A percentile compares a stretch with the other conserved stretches of the same genome.
Evolutionary conservation across 2,329 filamentous ascomycete species (phyloP).

Genomic region (Pseudovirgaria hyperparasitica): DNA sequence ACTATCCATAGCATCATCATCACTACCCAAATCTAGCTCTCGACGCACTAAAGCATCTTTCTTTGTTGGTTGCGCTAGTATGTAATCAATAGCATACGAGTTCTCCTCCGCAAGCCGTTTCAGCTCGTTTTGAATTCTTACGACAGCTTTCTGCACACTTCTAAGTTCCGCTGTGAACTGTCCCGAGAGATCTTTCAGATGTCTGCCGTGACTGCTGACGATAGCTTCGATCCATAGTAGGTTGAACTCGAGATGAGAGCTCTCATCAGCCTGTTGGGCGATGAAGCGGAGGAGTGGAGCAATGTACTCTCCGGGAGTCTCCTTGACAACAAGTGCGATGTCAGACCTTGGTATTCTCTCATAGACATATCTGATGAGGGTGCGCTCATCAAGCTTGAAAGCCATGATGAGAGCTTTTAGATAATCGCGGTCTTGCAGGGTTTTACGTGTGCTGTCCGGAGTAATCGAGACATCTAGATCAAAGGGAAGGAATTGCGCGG

Average conservation of each 20-base stretch:
- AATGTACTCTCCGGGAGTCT: conserved; percentile 76
- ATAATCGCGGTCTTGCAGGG: conserved; percentile 67
- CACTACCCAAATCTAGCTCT: conserved; percentile 1
- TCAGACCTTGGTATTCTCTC: conserved; percentile 65
- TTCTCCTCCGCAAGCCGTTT: conserved; percentile 78
- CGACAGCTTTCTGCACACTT: conserved; percentile 67
- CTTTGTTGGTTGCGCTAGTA: conserved; percentile 43
- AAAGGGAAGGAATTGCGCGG: conserved; percentile 84
- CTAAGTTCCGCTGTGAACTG: conserved; percentile 76
- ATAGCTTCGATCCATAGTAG: conserved; percentile 79
- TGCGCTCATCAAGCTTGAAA: conserved; percentile 82
- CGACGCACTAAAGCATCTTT: conserved; percentile 8
- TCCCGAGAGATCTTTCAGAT: conserved; percentile 67
- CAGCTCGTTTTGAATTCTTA: conserved; percentile 70
- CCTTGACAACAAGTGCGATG: conserved; percentile 64
- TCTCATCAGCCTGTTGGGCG: conserved; percentile 75
- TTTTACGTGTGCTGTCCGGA: conserved; percentile 54
- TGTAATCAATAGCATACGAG: conserved; percentile 75
- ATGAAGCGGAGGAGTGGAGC: conserved; percentile 76
- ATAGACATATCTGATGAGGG: conserved; percentile 74
- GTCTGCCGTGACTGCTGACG: conserved; percentile 71
- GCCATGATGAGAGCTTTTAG: conserved; percentile 93
- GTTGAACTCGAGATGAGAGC: conserved; percentile 89
- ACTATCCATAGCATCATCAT: conserved; percentile 3
- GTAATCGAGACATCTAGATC: conserved; percentile 93